Base-by-base conservation (phyloP, 75 land plant genomes). In the Selaginella moellendorffii region DNA sequence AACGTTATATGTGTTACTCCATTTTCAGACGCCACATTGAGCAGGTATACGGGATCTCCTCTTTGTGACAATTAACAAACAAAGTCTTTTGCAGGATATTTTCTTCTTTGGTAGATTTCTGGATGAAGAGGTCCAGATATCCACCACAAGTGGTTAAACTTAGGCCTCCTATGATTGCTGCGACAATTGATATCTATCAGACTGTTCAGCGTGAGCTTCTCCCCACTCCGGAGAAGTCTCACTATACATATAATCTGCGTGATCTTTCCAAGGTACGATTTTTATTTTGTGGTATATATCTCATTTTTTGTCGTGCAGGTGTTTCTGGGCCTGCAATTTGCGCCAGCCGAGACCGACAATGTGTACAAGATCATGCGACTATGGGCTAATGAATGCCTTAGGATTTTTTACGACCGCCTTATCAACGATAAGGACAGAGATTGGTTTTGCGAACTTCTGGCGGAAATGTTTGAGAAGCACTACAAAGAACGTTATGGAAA, bases 401-500 rank as follows among this genome's bases (percentile, higher is more conserved):
- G 73, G 12, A 61, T 71, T n/a, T 71, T 71, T 63, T 71, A 71
- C 54, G 73, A 71, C 25, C 59, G 73, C n/a, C 54, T 71, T 14
- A 71, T 71, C 14, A 71, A 71, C 28, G 73, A 71, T 46, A 52
- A 64, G 14, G 73, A 71, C 28, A 27, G 73, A 24, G 9, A 29
- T n/a, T 71, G 73, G 73, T 65, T 71, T 24, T 74, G 72, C 64
- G 66, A 74, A 21, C 26, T 74, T 12, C 2, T 74, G 17, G 73
- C 66, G 14, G 76, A 74, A 1, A 62, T 64, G 72, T 21, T 74
- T 29, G 76, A 74, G 26, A 74, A 74, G 27, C 76, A 74, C 27
- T 74, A 68, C 46, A 74, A 69, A 31, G 76, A 74, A 31, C 75
- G 76, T 9, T 74, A 68, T 64, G 76, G 72, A 8, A 74, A 74